Percentiles rank a stretch among this genome's conserved stretches.
These are phyloP conservation scores for Chlamydomonas reinhardtii DNA, from an alignment of 163 green algal species.

Conservation along the genomic window DNA sequence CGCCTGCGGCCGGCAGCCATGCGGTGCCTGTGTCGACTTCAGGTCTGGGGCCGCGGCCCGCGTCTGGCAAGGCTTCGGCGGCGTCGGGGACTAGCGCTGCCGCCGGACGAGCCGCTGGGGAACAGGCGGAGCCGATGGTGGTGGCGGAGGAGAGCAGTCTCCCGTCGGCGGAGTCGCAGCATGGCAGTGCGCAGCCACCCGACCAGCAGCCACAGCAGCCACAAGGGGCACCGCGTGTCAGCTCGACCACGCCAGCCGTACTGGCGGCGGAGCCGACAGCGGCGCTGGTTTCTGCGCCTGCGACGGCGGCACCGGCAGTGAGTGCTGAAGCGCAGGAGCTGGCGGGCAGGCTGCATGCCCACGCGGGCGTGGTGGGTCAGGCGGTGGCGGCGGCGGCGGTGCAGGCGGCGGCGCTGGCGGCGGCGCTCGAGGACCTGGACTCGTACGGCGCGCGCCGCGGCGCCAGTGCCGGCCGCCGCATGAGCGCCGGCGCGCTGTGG, in stretches of 20 bases:
- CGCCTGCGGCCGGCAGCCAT: too few species aligned
- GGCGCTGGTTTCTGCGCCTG: neutral
- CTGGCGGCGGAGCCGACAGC: too few species aligned
- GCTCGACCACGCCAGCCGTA: too few species aligned
- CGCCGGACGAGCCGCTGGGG: too few species aligned
- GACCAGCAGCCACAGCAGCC: neutral
- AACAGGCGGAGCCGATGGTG: neutral
- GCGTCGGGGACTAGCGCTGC: too few species aligned
- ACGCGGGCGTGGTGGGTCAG: slow-evolving; percentile 28
- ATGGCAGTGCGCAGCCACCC: neutral
- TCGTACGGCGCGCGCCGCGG: neutral
- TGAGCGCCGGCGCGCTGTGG: neutral
- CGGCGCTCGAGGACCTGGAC: slow-evolving; percentile 15
- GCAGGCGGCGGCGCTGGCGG: slow-evolving; percentile 37
- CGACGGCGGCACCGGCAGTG: neutral
- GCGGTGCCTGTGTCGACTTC: neutral
- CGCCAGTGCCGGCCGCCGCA: neutral
- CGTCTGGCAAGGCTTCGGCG: neutral
- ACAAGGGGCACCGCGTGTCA: too few species aligned
- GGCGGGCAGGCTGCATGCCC: slow-evolving; percentile 16
- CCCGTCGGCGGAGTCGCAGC: neutral
- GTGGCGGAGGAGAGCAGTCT: neutral
- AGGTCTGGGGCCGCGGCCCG: neutral
- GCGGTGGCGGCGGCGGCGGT: slow-evolving; percentile 31
- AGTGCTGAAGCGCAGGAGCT: neutral